phyloP scores from a whole-genome alignment of 75 land plant genomes.

The Sequoiadendron giganteum region DNA sequence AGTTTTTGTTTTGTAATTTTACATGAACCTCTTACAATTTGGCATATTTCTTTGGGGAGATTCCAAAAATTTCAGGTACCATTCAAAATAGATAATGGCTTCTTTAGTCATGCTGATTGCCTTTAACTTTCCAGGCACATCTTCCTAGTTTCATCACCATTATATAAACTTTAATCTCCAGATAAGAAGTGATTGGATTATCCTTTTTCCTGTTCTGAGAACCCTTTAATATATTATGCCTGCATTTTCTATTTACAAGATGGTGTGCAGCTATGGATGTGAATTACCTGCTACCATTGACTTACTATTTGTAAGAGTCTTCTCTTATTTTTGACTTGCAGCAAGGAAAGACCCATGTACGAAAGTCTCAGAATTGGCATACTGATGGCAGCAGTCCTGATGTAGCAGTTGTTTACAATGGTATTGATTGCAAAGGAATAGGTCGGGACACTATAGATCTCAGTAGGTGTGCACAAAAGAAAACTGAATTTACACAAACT shows the following conservation, averaged over 20 bases:
- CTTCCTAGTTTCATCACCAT: background rate
- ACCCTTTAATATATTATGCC: background rate
- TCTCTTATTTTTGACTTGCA: conserved; percentile 14
- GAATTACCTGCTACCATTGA: background rate
- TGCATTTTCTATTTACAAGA: background rate
- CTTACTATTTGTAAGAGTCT: background rate
- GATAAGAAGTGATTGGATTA: background rate
- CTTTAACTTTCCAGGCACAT: background rate
- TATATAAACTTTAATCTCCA: background rate
- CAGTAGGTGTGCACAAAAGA: background rate
- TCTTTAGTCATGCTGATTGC: background rate
- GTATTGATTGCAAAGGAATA: no score
- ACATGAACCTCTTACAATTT: background rate
- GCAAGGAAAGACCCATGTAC: conserved; percentile 29
- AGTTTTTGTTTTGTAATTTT: background rate
- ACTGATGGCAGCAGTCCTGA: conserved; percentile 5
- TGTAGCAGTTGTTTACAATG: background rate
- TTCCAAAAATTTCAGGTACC: background rate
- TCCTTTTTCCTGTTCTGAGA: background rate
- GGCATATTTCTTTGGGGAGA: background rate
- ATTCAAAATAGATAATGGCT: background rate
- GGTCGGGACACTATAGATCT: no score
- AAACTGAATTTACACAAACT: background rate
- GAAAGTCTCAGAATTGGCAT: conserved; percentile 29
- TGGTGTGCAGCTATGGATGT: background rate